Evolutionary conservation across 1,284 basidiomycete genomes (phyloP).

Genomic region (Cryptococcus floricola): DNA sequence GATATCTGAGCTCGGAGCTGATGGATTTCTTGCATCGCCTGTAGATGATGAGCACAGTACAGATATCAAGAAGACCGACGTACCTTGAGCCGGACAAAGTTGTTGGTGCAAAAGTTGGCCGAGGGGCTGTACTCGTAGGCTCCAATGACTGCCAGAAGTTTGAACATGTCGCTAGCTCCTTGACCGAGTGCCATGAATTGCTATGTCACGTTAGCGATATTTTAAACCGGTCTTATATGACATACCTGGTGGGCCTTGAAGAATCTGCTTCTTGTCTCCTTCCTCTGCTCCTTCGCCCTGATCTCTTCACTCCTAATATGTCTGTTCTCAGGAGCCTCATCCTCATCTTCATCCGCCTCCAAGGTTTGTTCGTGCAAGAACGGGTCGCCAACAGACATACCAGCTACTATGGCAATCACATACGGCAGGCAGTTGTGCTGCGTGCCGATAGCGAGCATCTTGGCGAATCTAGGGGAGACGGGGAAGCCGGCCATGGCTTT

Average conservation of each 20-base stretch:
- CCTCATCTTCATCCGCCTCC: conserved; percentile 52
- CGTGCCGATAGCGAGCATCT: conserved; percentile 88
- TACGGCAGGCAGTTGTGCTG: conserved; percentile 91
- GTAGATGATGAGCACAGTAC: neutral
- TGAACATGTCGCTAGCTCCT: conserved; percentile 83
- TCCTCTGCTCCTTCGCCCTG: conserved; percentile 62
- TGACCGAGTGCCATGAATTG: conserved; percentile 75
- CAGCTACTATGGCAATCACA: conserved; percentile 85
- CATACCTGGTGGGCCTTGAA: conserved; percentile 73
- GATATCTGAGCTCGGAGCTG: conserved; percentile 90
- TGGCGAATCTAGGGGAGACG: conserved; percentile 84
- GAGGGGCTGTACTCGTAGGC: conserved; percentile 90
- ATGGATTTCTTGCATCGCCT: conserved; percentile 99
- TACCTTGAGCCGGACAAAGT: conserved; percentile 91
- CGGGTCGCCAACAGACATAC: conserved; percentile 90
- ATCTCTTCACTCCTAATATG: conserved; percentile 15
- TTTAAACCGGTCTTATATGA: conserved; percentile 4
- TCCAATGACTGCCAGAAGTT: conserved; percentile 83
- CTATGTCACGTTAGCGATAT: conserved; percentile 47
- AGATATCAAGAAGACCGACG: conserved; percentile 12
- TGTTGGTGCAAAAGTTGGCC: conserved; percentile 73
- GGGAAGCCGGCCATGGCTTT: conserved; percentile 89
- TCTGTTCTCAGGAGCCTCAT: conserved; percentile 30
- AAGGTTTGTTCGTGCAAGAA: conserved; percentile 78
- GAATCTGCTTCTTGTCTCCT: conserved; percentile 65